These are phyloP conservation scores for Avicennia marina DNA, from an alignment of 257 asterid genomes.

Conservation along the genomic window DNA sequence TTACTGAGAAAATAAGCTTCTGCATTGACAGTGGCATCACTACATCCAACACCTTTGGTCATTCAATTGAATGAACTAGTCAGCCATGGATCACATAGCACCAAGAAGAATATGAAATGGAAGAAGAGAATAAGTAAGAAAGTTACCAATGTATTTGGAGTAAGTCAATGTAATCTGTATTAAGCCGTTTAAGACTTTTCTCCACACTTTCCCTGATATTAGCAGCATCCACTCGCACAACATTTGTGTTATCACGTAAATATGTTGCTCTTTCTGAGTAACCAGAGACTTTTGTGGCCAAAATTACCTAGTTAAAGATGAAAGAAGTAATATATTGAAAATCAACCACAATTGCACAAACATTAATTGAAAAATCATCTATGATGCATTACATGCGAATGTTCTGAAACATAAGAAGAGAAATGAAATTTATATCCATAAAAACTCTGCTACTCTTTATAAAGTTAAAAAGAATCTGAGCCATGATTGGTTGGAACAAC, in stretches of 20 bases:
- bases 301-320: slow-evolving; percentile 53
- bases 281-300: slow-evolving; percentile 96
- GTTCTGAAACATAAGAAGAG: too few species aligned
- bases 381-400: too few species aligned
- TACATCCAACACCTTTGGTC: too few species aligned
- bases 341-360: background rate
- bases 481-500: too few species aligned
- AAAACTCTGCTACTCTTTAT: too few species aligned
- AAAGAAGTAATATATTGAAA: background rate
- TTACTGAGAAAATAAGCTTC: too few species aligned
- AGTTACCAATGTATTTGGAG: slow-evolving; percentile 95
- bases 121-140: background rate
- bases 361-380: too few species aligned
- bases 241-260: slow-evolving; percentile 57
- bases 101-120: slow-evolving; percentile 1
- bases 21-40: too few species aligned
- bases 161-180: slow-evolving; percentile 87
- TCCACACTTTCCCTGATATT: slow-evolving; percentile 89
- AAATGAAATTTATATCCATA: too few species aligned
- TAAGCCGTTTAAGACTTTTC: slow-evolving; percentile 86
- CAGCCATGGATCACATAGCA: background rate
- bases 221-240: slow-evolving; percentile 84
- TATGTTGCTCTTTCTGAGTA: slow-evolving; percentile 57
- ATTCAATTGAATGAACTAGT: background rate
- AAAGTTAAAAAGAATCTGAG: too few species aligned